A percentile compares a stretch with the other conserved stretches of the same genome.
phyloP scores from a whole-genome alignment of 768 basidiomycete species.

The Lentinus brumalis region DNA sequence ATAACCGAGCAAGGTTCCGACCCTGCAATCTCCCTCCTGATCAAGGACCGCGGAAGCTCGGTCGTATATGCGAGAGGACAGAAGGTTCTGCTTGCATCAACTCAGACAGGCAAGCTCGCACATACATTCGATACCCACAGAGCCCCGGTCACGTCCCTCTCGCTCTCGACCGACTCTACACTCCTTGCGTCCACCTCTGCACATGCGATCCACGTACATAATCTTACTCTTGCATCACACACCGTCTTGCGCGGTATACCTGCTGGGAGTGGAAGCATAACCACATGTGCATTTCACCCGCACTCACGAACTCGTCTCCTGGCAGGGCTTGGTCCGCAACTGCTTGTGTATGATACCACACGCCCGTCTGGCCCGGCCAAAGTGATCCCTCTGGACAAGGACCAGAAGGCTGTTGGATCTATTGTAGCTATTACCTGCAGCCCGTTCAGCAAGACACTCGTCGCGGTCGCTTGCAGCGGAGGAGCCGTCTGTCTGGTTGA shows the following conservation, averaged over 20 bases:
- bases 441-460: constrained; percentile 75
- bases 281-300: constrained; percentile 60
- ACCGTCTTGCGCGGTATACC: constrained; percentile 58
- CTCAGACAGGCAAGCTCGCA: constrained; percentile 41
- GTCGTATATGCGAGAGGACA: constrained; percentile 51
- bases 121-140: constrained; percentile 58
- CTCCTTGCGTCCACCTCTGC: constrained; percentile 60
- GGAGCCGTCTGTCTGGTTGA: constrained; percentile 65
- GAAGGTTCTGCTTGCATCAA: constrained; percentile 54
- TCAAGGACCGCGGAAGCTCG: constrained; percentile 38
- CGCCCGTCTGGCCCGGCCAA: constrained; percentile 59
- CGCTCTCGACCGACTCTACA: constrained; percentile 58
- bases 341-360: constrained; percentile 65
- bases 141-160: constrained; percentile 49
- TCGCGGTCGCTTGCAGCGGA: constrained; percentile 55
- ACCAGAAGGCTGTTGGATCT: constrained; percentile 45
- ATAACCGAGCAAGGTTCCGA: constrained; percentile 32
- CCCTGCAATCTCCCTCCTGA: constrained; percentile 33
- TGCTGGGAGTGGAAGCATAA: constrained; percentile 28
- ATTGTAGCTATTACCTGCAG: constrained; percentile 62
- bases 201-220: constrained; percentile 58
- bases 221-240: constrained; percentile 55
- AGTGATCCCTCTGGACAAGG: constrained; percentile 44
- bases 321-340: constrained; percentile 50
- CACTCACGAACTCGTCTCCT: constrained; percentile 64